Evolutionary conservation across 202 grass and related monocot species (phyloP).

Genomic region (Panicum virgatum): DNA sequence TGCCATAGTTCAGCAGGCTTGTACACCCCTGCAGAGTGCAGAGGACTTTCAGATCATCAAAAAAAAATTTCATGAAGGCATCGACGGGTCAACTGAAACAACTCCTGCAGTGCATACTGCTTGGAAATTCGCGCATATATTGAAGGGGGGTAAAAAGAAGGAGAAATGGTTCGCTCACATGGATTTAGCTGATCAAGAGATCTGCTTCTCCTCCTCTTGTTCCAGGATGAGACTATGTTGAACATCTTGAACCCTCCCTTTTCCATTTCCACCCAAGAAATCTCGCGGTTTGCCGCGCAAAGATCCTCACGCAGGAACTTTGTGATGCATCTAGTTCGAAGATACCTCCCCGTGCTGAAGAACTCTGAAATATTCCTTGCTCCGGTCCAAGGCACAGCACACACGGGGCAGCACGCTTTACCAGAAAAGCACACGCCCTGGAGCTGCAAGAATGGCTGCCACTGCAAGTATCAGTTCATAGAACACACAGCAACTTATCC

Average conservation of each 20-base stretch:
- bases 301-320: constrained; percentile 2
- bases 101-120: not conserved
- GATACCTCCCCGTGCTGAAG: constrained; percentile 40
- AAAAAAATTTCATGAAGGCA: not conserved
- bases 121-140: not conserved
- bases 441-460: constrained; percentile 26
- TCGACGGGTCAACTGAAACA: not conserved
- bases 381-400: constrained; percentile 32
- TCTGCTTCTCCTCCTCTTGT: constrained; percentile 89
- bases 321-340: constrained; percentile 20
- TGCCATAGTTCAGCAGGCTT: constrained; percentile 87
- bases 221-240: constrained; percentile 95
- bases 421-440: constrained; percentile 26
- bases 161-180: constrained; percentile 54
- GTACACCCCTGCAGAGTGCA: constrained; percentile 85
- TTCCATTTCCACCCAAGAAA: not conserved
- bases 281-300: not conserved
- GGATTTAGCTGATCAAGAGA: constrained; percentile 86
- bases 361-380: constrained; percentile 48
- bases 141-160: not conserved
- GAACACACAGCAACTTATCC: not conserved
- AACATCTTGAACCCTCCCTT: constrained; percentile 58
- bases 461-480: constrained; percentile 43
- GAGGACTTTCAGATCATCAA: constrained; percentile 8
- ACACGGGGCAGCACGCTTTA: constrained; percentile 31